Base-by-base conservation (phyloP, 148 eudicot genomes). In the Mesembryanthemum crystallinum region DNA sequence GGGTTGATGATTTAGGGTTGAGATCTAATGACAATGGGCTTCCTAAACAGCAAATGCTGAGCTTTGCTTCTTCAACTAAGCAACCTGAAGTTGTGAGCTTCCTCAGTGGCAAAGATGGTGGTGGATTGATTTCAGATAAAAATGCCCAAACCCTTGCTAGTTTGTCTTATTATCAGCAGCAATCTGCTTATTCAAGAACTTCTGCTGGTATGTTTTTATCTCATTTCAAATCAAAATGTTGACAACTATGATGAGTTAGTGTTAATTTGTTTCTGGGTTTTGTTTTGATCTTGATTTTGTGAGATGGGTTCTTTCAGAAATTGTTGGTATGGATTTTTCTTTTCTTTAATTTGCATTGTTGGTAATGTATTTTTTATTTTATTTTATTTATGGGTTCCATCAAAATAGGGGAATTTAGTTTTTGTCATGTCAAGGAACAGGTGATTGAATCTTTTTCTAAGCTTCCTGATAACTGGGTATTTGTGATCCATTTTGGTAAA, bases 41-140 rank as follows among this genome's bases (percentile, higher is more conserved):
- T 28, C 60, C 78, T 23, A 71, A 81, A 23, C 82, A 78, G 24
- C 88, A 83, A 71, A 89, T 91, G 91, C 74, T 89, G 64, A 85
- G 90, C 73, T 89, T 91, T 74, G 83, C 90, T 67, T 83, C 91
- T n/a, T 39, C 88, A 45, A 8, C 7, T 32, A 80, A 64, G 58
- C 61, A 74, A n/a, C 80, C 87, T 28, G 83, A 83, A 75, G 67
- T 68, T 67, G 67, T 68, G 63, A 67, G 68, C 67, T 80, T 80
- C 58, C 67, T 77, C 32, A 29, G 42, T 85, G 65, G 59, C n/a
- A 77, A 81, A 76, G 85, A 76, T 35, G 39, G 39, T 76, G 45
- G 73, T 10, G 84, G 81, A 25, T 81, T 83, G 7, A 81, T 76
- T 47, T 67, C 74, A 24, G 78, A 81, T 57, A 74, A 73, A 70